Base-by-base conservation (phyloP, 2,329 filamentous ascomycete species). In the Penicillium expansum region DNA sequence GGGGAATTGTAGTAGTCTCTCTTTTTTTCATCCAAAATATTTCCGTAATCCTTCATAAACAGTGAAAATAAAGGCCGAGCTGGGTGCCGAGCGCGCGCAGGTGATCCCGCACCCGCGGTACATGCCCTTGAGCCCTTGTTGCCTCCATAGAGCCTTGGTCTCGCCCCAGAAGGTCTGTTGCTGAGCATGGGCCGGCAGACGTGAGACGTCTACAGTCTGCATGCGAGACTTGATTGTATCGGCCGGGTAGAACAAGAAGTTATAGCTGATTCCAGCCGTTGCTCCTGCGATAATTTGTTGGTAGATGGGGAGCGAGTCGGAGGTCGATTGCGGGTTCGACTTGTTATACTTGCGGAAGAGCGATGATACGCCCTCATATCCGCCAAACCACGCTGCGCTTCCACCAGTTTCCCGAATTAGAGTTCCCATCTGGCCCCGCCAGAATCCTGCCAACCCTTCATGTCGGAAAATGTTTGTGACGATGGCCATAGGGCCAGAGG, bases 221-320 rank as follows among this genome's bases (percentile, higher is more conserved):
- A 99, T 96, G 47, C 93, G 86, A 18, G 90, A 95, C 78, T 99
- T 99, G 79, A 99, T 89, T 0, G 94, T 99, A 73, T 99, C 94
- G 48, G 94, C 94, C 0, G 94, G 94, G 73, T 94, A 99, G 80
- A 97, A 97, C 22, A 96, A 78, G 71, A 97, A 97, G 73, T 99
- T 99, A 78, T 99, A 99, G 35, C 86, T 87, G 78, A 97, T 90
- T 52, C 94, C 94, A 4, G 93, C 94, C 8, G 87, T 85, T 3
- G 93, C 93, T 41, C 93, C 93, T 1, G 92, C 90, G 20, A 91
- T 72, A 69, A 95, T 91, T 73, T 96, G 92, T 76, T 97, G 91
- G 82, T 89, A 90, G 5, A 97, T 74, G 5, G 91, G 89, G 10
- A 97, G 77, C 1, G 86, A 80, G 47, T 82, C 77, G 5, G 80